Percentiles rank a stretch among this genome's conserved stretches.
Evolutionary conservation across 2,329 filamentous ascomycete genomes (phyloP).

Genomic region (Aureobasidium namibiae): DNA sequence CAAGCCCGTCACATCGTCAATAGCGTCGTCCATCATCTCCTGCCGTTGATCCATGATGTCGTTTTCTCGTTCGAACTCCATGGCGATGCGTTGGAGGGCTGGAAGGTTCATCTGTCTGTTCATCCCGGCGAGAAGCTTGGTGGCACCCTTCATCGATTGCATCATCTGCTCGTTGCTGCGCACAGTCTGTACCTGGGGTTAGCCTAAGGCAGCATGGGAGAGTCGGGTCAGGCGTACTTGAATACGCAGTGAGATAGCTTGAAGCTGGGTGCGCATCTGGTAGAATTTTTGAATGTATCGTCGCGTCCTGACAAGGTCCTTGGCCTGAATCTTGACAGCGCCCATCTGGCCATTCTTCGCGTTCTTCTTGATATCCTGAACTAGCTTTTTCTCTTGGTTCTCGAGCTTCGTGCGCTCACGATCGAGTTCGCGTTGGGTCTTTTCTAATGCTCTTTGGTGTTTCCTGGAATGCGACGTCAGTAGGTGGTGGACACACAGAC

Average conservation of each 20-base stretch:
- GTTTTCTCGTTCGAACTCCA: slow-evolving; percentile 98
- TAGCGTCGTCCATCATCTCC: slow-evolving; percentile 99
- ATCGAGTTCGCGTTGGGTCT: slow-evolving; percentile 93
- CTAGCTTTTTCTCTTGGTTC: slow-evolving; percentile 96
- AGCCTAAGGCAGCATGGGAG: background rate
- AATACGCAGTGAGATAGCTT: slow-evolving; percentile 89
- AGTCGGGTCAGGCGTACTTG: slow-evolving; percentile 54
- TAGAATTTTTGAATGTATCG: slow-evolving; percentile 98
- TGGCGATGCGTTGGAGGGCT: slow-evolving; percentile 87
- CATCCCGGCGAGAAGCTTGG: slow-evolving; percentile 88
- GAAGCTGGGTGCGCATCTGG: slow-evolving; percentile 91
- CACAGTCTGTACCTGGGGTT: slow-evolving; percentile 59
- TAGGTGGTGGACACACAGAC: too few relatives aligned
- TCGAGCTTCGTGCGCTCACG: slow-evolving; percentile 92
- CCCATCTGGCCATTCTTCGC: slow-evolving; percentile 98
- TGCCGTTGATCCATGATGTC: slow-evolving; percentile 98
- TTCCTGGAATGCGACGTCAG: slow-evolving; percentile 34
- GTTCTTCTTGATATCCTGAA: slow-evolving; percentile 94
- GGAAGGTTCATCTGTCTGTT: slow-evolving; percentile 97
- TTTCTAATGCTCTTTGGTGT: slow-evolving; percentile 92
- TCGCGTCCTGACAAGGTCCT: slow-evolving; percentile 87
- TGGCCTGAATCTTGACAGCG: slow-evolving; percentile 97
- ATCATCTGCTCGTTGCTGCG: slow-evolving; percentile 99
- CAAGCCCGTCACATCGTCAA: slow-evolving; percentile 91
- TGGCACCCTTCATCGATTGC: slow-evolving; percentile 98